Evolutionary conservation across 2,329 filamentous ascomycete genomes (phyloP), one percentile per base, ranked within the genome.

Genomic region (Geosmithia putterillii): DNA sequence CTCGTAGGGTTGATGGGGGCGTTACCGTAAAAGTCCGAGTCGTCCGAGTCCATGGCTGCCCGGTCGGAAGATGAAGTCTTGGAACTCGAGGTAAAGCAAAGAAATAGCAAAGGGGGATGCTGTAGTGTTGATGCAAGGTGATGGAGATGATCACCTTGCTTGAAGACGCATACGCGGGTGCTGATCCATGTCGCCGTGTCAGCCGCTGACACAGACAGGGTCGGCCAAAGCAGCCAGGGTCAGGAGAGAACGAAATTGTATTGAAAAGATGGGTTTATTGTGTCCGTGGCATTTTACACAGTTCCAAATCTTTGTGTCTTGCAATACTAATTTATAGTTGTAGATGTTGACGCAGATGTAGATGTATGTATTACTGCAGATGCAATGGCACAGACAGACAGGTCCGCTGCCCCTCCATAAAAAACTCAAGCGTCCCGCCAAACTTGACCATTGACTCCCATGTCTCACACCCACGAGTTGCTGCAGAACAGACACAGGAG

Each of bases 11-110:
- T 15, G 23, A 19, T 6, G 12, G 17, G n/a, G 14, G 17, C 42
- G 42, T 21, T 60, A 74, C 74, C 74, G 46, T 76, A 77, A 51
- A 77, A 77, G 42, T 74, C 71, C 1, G 73, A 76, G 43, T 77
- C 71, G 14, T 67, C 67, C 10, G 59, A 60, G 45, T 63, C 61
- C 66, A 66, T 68, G 32, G 10, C n/a, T n/a, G n/a, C n/a, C n/a
- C n/a, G n/a, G n/a, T 32, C 3, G 28, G 15, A 12, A 14, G 28
- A 32, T 32, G 28, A 12, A 3, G 10, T 6, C 28, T 32, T 32
- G 4, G 10, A 7, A 7, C 15, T 4, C 10, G 28, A 4, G 15
- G 28, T 32, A 32, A 10, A n/a, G n/a, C n/a, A n/a, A n/a, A n/a
- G n/a, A n/a, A n/a, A n/a, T n/a, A n/a, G n/a, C n/a, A n/a, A n/a